Evolutionary conservation across 352 stramenopile species (phyloP).

Genomic region (Hyphochytrium catenoides): DNA sequence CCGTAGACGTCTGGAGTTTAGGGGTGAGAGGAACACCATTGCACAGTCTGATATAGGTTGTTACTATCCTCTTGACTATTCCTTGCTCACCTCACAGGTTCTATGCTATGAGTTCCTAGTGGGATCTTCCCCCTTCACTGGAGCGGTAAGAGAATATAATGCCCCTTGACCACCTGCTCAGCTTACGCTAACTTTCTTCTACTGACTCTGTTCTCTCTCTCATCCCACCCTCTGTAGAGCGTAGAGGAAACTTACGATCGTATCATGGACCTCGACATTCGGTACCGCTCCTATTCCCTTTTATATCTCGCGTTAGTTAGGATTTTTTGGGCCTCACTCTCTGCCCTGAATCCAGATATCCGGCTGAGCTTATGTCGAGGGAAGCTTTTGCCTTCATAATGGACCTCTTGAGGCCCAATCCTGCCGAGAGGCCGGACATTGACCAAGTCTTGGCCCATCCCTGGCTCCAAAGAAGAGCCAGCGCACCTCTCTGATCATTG

Average conservation of each 20-base stretch:
- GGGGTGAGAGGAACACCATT: no score
- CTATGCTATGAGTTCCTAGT: constrained; percentile 52
- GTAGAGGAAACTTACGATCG: background rate
- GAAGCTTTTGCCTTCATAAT: constrained; percentile 31
- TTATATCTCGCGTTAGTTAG: no score
- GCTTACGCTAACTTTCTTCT: no score
- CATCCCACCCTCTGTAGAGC: background rate
- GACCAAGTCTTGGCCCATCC: constrained; percentile 21
- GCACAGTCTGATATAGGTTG: no score
- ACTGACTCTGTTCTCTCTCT: background rate
- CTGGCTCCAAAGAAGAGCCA: constrained; percentile 18
- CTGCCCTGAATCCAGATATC: no score
- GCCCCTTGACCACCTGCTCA: background rate
- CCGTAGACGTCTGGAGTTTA: constrained; percentile 49
- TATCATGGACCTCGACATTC: no score
- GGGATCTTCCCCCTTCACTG: constrained; percentile 43
- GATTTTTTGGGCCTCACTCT: no score
- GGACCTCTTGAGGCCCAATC: background rate
- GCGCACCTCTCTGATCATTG: background rate
- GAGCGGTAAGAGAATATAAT: constrained; percentile 9
- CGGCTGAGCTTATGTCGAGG: constrained; percentile 24
- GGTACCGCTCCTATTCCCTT: no score
- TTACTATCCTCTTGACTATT: no score
- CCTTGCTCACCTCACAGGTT: no score
- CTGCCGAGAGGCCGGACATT: constrained; percentile 29